Percentiles rank a stretch among this genome's conserved stretches.
These are phyloP conservation scores for Alternaria tenuissima DNA, from an alignment of 2,329 filamentous ascomycete genomes.

Conservation along the genomic window DNA sequence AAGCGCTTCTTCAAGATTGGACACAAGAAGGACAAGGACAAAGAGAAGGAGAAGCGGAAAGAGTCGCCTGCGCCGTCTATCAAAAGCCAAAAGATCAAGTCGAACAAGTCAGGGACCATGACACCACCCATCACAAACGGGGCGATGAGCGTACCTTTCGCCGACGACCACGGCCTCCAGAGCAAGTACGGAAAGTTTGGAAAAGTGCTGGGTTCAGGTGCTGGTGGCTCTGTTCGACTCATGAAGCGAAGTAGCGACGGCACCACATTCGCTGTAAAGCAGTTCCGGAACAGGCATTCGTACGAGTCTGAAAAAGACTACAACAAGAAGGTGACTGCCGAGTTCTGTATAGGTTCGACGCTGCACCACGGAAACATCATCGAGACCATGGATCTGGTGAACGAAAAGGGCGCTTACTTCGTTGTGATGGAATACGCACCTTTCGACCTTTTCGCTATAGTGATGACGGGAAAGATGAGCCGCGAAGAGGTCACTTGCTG, in stretches of 20 bases:
- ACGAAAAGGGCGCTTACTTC: conserved; percentile 94
- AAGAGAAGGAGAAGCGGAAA: conserved; percentile 58
- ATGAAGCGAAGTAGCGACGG: conserved; percentile 94
- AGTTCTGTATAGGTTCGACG: conserved; percentile 97
- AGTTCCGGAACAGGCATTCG: conserved; percentile 89
- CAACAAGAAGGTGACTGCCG: conserved; percentile 96
- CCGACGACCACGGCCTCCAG: conserved; percentile 87
- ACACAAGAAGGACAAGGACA: conserved; percentile 63
- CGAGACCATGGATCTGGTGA: conserved; percentile 94
- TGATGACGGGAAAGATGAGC: conserved; percentile 98
- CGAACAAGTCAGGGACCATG: conserved; percentile 51
- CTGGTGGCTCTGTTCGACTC: conserved; percentile 90
- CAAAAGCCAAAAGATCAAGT: conserved; percentile 62
- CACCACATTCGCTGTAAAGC: conserved; percentile 95
- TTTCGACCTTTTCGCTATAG: conserved; percentile 94
- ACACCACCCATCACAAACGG: conserved; percentile 49
- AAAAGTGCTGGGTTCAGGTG: conserved; percentile 90
- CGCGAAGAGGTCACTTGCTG: conserved; percentile 89
- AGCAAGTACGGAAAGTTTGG: conserved; percentile 97
- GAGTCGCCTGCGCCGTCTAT: conserved; percentile 69
- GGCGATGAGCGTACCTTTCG: conserved; percentile 74
- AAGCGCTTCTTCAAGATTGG: conserved; percentile 95
- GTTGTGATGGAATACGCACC: conserved; percentile 99
- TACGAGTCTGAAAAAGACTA: conserved; percentile 97
- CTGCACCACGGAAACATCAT: conserved; percentile 98